phyloP scores from a whole-genome alignment of 305 asterid genomes.

The Ajuga reptans region DNA sequence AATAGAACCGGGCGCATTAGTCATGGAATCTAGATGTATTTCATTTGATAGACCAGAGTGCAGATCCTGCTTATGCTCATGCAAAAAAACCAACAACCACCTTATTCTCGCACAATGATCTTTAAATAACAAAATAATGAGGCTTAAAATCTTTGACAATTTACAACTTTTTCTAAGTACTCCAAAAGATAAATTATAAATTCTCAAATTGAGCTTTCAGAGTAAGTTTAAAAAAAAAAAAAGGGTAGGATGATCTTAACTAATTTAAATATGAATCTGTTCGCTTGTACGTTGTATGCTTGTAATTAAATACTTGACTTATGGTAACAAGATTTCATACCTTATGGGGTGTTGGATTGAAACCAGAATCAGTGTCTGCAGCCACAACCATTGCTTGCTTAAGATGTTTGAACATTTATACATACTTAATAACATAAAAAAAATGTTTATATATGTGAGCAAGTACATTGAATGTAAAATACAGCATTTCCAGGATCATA shows the following conservation, averaged over 20 bases:
- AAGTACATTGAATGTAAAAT: not conserved
- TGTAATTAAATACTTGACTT: not conserved
- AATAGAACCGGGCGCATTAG: not conserved
- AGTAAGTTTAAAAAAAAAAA: not conserved
- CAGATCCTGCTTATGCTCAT: not conserved
- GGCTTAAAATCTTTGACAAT: too few relatives aligned
- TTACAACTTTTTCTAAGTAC: too few relatives aligned
- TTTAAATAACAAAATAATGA: too few relatives aligned
- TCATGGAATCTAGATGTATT: not conserved
- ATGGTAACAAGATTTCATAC: conserved; percentile 21
- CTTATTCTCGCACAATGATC: not conserved
- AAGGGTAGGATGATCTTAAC: not conserved
- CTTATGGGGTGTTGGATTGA: conserved; percentile 72
- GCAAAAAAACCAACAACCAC: not conserved
- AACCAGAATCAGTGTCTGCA: conserved; percentile 78
- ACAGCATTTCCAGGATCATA: not conserved
- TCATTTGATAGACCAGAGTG: not conserved
- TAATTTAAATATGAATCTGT: not conserved
- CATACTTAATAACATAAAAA: not conserved
- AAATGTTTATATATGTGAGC: not conserved
- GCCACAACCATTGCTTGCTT: conserved; percentile 17
- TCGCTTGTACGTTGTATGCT: not conserved
- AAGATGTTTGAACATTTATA: not conserved
- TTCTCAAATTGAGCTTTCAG: not conserved
- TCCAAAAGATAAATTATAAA: too few relatives aligned